These are phyloP conservation scores for Rubroshorea leprosula DNA, from an alignment of 345 rosid species.

Conservation along the genomic window DNA sequence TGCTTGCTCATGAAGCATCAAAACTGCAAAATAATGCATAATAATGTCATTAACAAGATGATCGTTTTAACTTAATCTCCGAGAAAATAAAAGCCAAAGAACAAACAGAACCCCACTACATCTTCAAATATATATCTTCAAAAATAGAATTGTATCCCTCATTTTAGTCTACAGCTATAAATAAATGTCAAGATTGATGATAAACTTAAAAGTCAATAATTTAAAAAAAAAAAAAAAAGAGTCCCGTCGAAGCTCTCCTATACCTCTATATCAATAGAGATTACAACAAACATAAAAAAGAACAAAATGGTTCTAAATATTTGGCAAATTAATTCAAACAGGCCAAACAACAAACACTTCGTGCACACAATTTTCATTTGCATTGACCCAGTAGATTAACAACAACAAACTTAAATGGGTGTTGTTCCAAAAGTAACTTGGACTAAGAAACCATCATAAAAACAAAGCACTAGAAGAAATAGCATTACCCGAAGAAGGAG, in stretches of 20 bases:
- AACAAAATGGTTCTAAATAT: not conserved
- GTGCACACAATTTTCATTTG: not conserved
- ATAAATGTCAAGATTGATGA: not conserved
- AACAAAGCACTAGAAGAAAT: not conserved
- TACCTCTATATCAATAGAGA: not conserved
- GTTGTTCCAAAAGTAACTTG: not conserved
- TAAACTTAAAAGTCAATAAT: not conserved
- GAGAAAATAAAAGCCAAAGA: not conserved
- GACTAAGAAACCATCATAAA: not conserved
- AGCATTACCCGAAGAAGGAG: slow-evolving; percentile 46
- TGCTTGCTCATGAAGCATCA: slow-evolving; percentile 52
- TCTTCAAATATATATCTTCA: too few species aligned
- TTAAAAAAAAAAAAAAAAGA: too few species aligned
- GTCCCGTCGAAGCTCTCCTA: not conserved
- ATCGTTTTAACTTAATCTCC: not conserved
- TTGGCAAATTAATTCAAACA: not conserved
- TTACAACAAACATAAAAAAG: not conserved
- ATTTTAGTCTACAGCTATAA: not conserved
- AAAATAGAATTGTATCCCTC: too few species aligned
- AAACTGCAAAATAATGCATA: slow-evolving; percentile 30
- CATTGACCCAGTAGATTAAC: not conserved
- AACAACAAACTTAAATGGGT: slow-evolving; percentile 3
- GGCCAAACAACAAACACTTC: not conserved
- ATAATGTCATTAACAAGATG: not conserved
- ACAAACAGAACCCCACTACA: not conserved